Conservation (phyloP, 352 stramenopile genomes). For the Phytophthora foliorum region DNA sequence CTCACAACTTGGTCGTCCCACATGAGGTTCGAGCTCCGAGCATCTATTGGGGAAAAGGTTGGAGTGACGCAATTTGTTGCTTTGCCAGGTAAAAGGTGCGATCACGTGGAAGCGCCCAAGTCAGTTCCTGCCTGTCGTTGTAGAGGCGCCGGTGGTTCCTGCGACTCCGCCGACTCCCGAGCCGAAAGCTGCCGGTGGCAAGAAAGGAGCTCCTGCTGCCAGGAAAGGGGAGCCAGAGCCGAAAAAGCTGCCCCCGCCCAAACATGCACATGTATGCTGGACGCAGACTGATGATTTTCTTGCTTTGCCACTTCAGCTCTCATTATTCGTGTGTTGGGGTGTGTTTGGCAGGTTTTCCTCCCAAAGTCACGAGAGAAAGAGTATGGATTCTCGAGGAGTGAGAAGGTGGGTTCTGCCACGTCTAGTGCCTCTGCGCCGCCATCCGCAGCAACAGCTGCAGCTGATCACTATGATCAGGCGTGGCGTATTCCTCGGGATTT, state of each 20-base stretch:
- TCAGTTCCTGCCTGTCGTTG: conserved; percentile 65
- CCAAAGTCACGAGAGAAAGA: conserved; percentile 32
- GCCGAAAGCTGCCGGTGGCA: conserved; percentile 44
- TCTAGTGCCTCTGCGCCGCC: not conserved
- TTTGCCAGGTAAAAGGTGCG: not conserved
- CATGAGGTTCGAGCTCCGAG: conserved; percentile 22
- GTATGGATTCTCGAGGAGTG: conserved; percentile 16
- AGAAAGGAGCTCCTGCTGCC: conserved; percentile 30
- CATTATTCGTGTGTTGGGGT: not conserved
- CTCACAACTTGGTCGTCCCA: conserved; percentile 38
- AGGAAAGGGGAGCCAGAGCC: conserved; percentile 52
- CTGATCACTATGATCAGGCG: conserved; percentile 27
- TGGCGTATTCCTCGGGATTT: conserved; percentile 68
- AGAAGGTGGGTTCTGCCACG: conserved; percentile 14
- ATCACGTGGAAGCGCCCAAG: conserved; percentile 74
- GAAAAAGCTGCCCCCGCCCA: conserved; percentile 54
- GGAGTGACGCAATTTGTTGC: no score
- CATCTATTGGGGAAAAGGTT: not conserved
- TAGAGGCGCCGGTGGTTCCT: conserved; percentile 33
- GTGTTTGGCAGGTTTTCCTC: conserved; percentile 40
- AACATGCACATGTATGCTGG: conserved; percentile 54
- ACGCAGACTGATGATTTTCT: not conserved
- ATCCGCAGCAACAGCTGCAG: conserved; percentile 10
- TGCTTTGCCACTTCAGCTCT: not conserved
- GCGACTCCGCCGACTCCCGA: conserved; percentile 24